These are phyloP conservation scores for Albophoma yamanashiensis DNA, from an alignment of 2,329 filamentous ascomycete species.

Conservation along the genomic window DNA sequence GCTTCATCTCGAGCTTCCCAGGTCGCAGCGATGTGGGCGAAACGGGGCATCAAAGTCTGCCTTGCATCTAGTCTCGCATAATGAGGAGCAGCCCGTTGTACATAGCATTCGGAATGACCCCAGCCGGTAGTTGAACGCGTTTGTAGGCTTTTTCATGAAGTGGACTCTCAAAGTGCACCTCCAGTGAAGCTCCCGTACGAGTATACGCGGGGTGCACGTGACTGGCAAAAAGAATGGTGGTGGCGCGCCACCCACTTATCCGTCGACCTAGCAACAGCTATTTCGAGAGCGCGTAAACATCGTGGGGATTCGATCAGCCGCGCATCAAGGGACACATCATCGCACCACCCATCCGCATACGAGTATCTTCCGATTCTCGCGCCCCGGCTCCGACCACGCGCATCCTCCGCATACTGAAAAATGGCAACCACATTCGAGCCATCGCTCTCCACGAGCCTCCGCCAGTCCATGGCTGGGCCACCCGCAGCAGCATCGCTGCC, in stretches of 20 bases:
- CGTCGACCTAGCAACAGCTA: constrained; percentile 12
- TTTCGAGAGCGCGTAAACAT: constrained; percentile 4
- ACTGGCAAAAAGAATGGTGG: not conserved
- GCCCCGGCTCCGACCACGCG: not conserved
- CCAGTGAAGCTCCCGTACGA: not conserved
- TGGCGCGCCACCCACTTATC: constrained; percentile 1
- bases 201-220: constrained; percentile 8
- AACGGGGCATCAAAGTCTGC: not conserved
- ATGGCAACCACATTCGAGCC: constrained; percentile 58
- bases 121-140: not conserved
- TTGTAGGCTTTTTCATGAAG: not conserved
- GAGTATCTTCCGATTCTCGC: not conserved
- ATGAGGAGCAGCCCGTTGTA: not conserved
- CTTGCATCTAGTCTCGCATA: not conserved
- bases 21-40: not conserved
- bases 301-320: not conserved
- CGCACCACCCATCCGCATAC: not conserved
- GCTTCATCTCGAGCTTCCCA: constrained; percentile 20
- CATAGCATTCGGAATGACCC: not conserved
- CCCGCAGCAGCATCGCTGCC: constrained; percentile 73
- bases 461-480: constrained; percentile 48
- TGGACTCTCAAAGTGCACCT: not conserved
- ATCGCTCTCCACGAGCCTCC: constrained; percentile 54
- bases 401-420: not conserved
- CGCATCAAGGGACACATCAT: not conserved